phyloP scores from a whole-genome alignment of 163 green algal species.

The Picocystis sp. region DNA sequence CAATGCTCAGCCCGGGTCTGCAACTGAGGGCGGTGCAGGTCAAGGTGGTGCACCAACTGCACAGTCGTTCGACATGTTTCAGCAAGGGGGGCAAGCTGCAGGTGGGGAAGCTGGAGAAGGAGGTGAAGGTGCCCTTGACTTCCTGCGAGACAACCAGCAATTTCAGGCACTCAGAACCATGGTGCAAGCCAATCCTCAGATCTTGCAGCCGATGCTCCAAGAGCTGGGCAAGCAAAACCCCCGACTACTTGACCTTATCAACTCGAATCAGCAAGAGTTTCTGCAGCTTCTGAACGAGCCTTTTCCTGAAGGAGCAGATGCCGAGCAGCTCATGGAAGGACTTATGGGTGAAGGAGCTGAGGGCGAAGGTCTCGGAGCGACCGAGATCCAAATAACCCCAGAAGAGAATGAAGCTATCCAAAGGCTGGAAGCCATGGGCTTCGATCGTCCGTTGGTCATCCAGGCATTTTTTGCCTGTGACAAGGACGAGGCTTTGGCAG shows the following conservation, averaged over 20 bases:
- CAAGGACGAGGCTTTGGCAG: constrained; percentile 83
- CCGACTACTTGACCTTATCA: constrained; percentile 73
- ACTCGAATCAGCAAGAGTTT: constrained; percentile 80
- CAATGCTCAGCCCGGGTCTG: constrained; percentile 9
- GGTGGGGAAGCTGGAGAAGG: constrained; percentile 11
- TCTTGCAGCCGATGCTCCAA: constrained; percentile 56
- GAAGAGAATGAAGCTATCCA: constrained; percentile 47
- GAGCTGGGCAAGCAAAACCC: constrained; percentile 79
- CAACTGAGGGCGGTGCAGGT: constrained; percentile 11
- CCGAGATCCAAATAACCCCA: constrained; percentile 27
- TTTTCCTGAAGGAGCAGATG: constrained; percentile 15
- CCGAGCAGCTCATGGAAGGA: constrained; percentile 17
- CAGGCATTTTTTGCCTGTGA: constrained; percentile 93
- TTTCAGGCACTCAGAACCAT: constrained; percentile 73
- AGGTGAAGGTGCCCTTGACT: constrained; percentile 40
- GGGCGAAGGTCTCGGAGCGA: constrained; percentile 8
- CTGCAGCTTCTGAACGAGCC: constrained; percentile 72
- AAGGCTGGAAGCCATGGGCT: constrained; percentile 72
- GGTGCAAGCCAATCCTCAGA: constrained; percentile 73
- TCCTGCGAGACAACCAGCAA: constrained; percentile 62
- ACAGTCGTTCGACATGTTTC: constrained; percentile 85
- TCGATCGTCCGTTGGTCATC: constrained; percentile 58
- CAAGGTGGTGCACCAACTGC: constrained; percentile 1
- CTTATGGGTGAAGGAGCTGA: constrained; percentile 11
- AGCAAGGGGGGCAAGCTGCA: constrained; percentile 14